phyloP scores from a whole-genome alignment of 768 basidiomycete genomes.

The Russula sp. region DNA sequence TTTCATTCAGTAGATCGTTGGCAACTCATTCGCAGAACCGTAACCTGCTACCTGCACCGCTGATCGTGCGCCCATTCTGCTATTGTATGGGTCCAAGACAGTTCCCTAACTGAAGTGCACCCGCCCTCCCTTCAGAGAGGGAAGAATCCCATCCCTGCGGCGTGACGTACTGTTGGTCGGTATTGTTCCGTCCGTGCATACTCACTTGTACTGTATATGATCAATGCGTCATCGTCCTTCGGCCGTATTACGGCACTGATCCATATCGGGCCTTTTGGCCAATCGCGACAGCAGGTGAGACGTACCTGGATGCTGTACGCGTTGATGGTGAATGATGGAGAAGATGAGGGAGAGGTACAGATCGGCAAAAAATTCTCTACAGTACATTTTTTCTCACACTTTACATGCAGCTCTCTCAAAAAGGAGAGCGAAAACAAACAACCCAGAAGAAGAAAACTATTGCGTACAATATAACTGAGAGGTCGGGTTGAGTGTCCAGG shows the following conservation, averaged over 20 bases:
- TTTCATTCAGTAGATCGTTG: neutral
- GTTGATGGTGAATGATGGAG: neutral
- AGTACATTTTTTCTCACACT: neutral
- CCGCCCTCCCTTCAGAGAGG: too few species aligned
- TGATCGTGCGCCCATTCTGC: too few species aligned
- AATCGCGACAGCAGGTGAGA: neutral
- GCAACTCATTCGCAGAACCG: neutral
- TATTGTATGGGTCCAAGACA: neutral
- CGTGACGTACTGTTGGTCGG: too few species aligned
- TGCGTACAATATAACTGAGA: neutral
- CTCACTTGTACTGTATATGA: neutral
- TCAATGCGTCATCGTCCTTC: neutral
- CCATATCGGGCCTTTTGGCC: neutral
- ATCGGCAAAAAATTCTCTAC: neutral
- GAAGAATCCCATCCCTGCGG: too few species aligned
- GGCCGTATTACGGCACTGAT: neutral
- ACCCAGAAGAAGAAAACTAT: neutral
- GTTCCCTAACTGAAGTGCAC: neutral
- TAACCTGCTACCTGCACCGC: neutral
- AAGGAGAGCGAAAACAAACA: neutral
- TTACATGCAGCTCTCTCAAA: neutral
- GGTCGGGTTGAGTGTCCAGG: neutral
- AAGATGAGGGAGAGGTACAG: neutral
- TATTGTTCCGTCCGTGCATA: too few species aligned
- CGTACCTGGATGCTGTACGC: conserved; percentile 12